These are phyloP conservation scores for Sporobolomyces roseus DNA, from an alignment of 768 basidiomycete species.

Conservation along the genomic window DNA sequence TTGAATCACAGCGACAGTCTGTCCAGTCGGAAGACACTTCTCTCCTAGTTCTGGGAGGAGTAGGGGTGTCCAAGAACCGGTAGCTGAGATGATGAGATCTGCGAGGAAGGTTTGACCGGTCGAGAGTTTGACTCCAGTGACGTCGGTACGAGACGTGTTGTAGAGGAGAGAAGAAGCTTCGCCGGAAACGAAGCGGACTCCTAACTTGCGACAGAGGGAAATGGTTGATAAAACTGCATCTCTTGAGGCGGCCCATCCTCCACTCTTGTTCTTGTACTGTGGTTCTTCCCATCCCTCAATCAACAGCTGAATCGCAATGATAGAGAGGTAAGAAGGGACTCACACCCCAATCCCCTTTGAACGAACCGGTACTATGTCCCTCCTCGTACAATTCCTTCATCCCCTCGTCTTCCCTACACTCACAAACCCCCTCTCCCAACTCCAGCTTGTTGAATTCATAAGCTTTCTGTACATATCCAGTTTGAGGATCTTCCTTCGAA, in stretches of 20 bases:
- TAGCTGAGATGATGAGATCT: slow-evolving; percentile 64
- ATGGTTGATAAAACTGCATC: slow-evolving; percentile 34
- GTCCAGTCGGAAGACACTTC: slow-evolving; percentile 69
- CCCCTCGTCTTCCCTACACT: not conserved
- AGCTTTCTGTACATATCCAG: slow-evolving; percentile 8
- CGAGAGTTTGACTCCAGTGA: slow-evolving; percentile 60
- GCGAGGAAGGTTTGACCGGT: slow-evolving; percentile 58
- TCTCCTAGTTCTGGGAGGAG: slow-evolving; percentile 58
- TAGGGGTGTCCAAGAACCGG: slow-evolving; percentile 82
- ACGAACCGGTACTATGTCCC: not conserved
- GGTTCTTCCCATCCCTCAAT: too few species aligned
- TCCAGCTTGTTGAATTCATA: slow-evolving; percentile 9
- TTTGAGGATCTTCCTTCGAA: slow-evolving; percentile 5
- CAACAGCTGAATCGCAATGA: too few species aligned
- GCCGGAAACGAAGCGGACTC: slow-evolving; percentile 61
- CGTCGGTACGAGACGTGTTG: slow-evolving; percentile 42
- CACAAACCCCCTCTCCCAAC: not conserved
- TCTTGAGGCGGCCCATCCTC: slow-evolving; percentile 41
- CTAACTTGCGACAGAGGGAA: slow-evolving; percentile 43
- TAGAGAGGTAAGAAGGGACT: not conserved
- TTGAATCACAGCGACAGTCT: slow-evolving; percentile 36
- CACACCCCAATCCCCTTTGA: slow-evolving; percentile 14
- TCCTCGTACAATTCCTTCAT: slow-evolving; percentile 10
- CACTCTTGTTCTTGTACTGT: slow-evolving; percentile 29
- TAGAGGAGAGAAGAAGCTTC: slow-evolving; percentile 57